A percentile compares a stretch with the other conserved stretches of the same genome.
These are phyloP conservation scores for Lactarius indigo DNA, from an alignment of 768 basidiomycete species.

Conservation along the genomic window DNA sequence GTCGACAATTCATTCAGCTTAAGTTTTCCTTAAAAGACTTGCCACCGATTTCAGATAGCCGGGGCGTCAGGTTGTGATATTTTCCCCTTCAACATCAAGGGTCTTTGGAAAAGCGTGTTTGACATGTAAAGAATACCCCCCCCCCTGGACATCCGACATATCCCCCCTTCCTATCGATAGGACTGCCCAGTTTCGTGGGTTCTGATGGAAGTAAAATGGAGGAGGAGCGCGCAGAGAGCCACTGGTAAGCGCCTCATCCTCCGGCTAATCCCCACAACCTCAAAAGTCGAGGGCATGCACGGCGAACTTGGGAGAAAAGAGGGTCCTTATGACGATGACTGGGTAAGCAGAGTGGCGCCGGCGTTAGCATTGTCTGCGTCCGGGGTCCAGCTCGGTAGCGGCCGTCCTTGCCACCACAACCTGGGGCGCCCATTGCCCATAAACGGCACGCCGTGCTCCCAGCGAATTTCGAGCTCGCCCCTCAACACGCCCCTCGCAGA, in stretches of 20 bases:
- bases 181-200: not conserved
- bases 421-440: conserved; percentile 35
- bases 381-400: conserved; percentile 39
- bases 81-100: no score
- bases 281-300: not conserved
- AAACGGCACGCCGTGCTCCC: conserved; percentile 46
- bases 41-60: not conserved
- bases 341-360: not conserved
- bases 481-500: conserved; percentile 52
- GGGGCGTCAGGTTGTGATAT: not conserved
- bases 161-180: not conserved
- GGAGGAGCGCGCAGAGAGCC: not conserved
- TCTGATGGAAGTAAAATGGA: not conserved
- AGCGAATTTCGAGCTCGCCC: conserved; percentile 61
- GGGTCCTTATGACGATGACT: not conserved
- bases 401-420: conserved; percentile 41
- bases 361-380: conserved; percentile 10
- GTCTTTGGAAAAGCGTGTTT: not conserved
- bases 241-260: not conserved
- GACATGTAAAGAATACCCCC: not conserved
- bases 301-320: not conserved
- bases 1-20: no score
- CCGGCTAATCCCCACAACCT: not conserved
- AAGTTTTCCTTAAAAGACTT: not conserved
- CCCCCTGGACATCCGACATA: not conserved